phyloP scores from a whole-genome alignment of 495 filamentous ascomycete genomes.

The Neohortaea acidophila region DNA sequence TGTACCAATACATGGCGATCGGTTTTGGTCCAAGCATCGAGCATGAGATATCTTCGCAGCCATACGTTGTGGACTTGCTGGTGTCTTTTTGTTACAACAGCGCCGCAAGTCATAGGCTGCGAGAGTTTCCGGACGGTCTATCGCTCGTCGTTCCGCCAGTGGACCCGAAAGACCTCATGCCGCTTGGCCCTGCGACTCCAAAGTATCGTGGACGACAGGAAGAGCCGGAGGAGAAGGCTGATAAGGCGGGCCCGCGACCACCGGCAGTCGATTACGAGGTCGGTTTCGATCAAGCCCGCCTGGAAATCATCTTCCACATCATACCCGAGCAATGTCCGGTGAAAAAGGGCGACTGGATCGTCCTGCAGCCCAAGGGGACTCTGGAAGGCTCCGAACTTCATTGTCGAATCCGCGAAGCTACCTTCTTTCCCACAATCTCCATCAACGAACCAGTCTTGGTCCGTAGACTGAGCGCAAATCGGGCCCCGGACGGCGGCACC shows the following conservation, averaged over 20 bases:
- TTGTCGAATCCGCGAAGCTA: conserved; percentile 29
- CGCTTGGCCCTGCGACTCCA: background rate
- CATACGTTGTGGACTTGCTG: conserved; percentile 73
- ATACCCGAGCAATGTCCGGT: conserved; percentile 25
- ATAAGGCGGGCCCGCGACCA: no score
- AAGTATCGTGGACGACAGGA: no score
- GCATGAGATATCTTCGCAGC: conserved; percentile 65
- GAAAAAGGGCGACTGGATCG: conserved; percentile 44
- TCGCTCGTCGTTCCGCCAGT: conserved; percentile 46
- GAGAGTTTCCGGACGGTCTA: conserved; percentile 54
- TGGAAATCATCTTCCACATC: conserved; percentile 32
- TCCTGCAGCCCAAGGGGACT: conserved; percentile 20
- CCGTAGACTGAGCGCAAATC: background rate
- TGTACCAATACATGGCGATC: conserved; percentile 84
- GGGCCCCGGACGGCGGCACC: background rate
- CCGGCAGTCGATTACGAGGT: no score
- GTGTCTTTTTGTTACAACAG: conserved; percentile 66
- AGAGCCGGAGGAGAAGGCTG: no score
- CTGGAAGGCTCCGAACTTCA: conserved; percentile 22
- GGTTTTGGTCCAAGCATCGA: conserved; percentile 78
- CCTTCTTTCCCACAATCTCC: conserved; percentile 21
- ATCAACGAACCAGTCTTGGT: conserved; percentile 18
- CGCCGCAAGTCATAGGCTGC: conserved; percentile 32
- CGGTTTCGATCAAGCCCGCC: conserved; percentile 23
- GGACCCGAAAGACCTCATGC: background rate